Percentiles rank a stretch among this genome's conserved stretches.
Conservation (phyloP, 2,329 filamentous ascomycete species). For the Blastomyces emzantsi region DNA sequence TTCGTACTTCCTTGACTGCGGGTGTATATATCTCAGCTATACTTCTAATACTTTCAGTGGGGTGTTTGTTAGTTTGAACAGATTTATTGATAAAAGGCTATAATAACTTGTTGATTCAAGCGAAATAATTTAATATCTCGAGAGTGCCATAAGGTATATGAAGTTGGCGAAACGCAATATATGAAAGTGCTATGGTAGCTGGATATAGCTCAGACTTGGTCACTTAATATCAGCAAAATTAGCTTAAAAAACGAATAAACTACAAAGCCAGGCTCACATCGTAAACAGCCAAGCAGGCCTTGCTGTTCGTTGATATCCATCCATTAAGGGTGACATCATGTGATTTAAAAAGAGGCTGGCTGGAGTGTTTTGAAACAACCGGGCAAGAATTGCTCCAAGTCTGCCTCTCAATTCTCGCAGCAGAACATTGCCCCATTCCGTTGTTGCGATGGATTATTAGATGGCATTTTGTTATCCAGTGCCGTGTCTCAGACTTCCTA, state of each 20-base stretch:
- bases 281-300: neutral
- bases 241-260: neutral
- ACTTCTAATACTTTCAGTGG: too few relatives aligned
- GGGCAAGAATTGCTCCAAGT: neutral
- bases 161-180: neutral
- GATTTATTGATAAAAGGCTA: neutral
- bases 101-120: neutral
- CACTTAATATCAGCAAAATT: neutral
- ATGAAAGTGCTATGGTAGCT: neutral
- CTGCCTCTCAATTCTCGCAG: neutral
- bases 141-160: neutral
- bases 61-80: neutral
- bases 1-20: neutral
- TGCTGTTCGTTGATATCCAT: neutral
- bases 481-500: neutral
- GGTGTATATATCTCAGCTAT: neutral
- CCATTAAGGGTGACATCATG: constrained; percentile 12
- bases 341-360: constrained; percentile 14
- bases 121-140: neutral
- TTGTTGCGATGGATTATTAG: neutral
- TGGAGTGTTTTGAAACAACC: constrained; percentile 6
- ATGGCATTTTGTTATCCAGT: neutral
- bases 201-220: neutral
- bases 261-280: too few relatives aligned
- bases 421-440: neutral